Conservation (phyloP, 2,329 filamentous ascomycete species). For the Rutstroemia sp. region DNA sequence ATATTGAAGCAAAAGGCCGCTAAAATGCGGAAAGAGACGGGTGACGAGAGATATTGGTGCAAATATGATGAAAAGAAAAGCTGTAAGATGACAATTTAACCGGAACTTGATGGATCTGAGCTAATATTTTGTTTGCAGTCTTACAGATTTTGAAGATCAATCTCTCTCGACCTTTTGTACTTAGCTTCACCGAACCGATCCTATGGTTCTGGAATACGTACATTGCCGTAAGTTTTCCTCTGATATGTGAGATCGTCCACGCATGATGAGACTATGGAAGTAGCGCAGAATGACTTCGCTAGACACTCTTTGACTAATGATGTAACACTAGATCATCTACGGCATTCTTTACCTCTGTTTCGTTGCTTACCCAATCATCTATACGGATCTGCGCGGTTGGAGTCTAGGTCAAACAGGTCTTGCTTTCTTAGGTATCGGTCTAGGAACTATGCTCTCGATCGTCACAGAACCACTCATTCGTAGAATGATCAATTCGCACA, state of each 20-base stretch:
- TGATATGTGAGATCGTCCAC: too few relatives aligned
- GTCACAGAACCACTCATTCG: slow-evolving; percentile 64
- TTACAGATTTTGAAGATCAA: slow-evolving; percentile 64
- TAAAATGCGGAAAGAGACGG: slow-evolving; percentile 56
- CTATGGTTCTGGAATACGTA: slow-evolving; percentile 63
- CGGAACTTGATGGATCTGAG: not conserved
- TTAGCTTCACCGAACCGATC: slow-evolving; percentile 78
- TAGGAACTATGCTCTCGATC: slow-evolving; percentile 56
- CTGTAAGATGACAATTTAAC: not conserved
- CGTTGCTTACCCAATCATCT: slow-evolving; percentile 83
- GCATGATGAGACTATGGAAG: not conserved
- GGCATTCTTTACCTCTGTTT: slow-evolving; percentile 86
- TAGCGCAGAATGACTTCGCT: not conserved
- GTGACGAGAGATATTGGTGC: slow-evolving; percentile 68
- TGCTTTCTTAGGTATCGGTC: slow-evolving; percentile 65
- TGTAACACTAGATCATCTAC: slow-evolving; percentile 55
- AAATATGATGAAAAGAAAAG: slow-evolving; percentile 43
- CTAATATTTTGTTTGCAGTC: slow-evolving; percentile 40
- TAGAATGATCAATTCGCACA: slow-evolving; percentile 68
- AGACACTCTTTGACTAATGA: not conserved
- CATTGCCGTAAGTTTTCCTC: slow-evolving; percentile 40
- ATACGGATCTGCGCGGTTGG: slow-evolving; percentile 69
- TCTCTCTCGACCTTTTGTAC: slow-evolving; percentile 67
- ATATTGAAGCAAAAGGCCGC: slow-evolving; percentile 62
- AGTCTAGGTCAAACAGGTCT: slow-evolving; percentile 64